Evolutionary conservation across 116 monocot genomes (phyloP).

Genomic region (Cymodocea nodosa): DNA sequence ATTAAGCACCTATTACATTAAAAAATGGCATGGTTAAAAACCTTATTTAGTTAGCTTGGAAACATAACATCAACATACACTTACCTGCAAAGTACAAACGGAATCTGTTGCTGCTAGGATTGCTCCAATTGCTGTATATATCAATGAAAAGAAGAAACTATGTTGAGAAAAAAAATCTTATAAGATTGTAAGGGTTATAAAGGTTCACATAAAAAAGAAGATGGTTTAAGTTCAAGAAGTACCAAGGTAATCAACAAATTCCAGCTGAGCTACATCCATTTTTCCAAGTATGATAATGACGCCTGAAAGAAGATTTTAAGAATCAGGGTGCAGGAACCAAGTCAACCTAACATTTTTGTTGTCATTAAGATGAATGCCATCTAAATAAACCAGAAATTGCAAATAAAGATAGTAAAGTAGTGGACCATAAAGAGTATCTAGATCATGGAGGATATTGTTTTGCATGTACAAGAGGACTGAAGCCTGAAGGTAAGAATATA

Average conservation of each 20-base stretch:
- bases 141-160: neutral
- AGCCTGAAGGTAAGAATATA: no score
- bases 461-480: no score
- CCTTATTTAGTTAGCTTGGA: neutral
- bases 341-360: no score
- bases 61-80: neutral
- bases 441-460: no score
- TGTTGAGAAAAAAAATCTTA: neutral
- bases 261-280: slow-evolving; percentile 55
- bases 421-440: no score
- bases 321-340: neutral
- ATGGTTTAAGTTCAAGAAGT: neutral
- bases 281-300: slow-evolving; percentile 45
- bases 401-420: no score
- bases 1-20: slow-evolving; percentile 55
- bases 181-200: neutral
- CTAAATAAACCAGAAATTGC: no score
- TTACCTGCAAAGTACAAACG: slow-evolving; percentile 83
- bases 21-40: neutral
- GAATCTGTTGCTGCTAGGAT: slow-evolving; percentile 86
- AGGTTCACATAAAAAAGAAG: neutral
- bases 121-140: slow-evolving; percentile 58
- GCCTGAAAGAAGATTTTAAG: slow-evolving; percentile 28
- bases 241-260: slow-evolving; percentile 79
- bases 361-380: no score